Evolutionary conservation across 805 yeast genomes (phyloP).

Genomic region (Diddensiella santjacobensis): DNA sequence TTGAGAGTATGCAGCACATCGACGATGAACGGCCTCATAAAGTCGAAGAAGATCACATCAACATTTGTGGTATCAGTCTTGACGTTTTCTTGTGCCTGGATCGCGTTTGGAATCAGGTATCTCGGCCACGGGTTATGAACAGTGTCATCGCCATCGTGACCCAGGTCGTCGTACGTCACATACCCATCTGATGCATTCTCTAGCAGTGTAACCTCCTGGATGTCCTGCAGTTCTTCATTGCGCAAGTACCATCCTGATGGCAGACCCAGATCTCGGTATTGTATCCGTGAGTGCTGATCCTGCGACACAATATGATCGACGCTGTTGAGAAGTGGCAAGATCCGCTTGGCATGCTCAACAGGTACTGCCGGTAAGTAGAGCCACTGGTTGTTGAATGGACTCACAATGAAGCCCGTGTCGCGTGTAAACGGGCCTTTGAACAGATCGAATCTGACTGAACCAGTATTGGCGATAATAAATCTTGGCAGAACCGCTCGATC

Average conservation of each 20-base stretch:
- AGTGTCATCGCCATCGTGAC: slow-evolving; percentile 81
- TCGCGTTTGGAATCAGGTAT: slow-evolving; percentile 74
- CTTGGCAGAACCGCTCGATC: slow-evolving; percentile 37
- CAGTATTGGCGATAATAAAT: slow-evolving; percentile 73
- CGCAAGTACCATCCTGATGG: slow-evolving; percentile 12
- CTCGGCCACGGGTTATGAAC: slow-evolving; percentile 55
- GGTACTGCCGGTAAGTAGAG: slow-evolving; percentile 57
- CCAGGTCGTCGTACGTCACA: slow-evolving; percentile 79
- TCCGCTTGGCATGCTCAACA: slow-evolving; percentile 47
- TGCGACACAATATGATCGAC: slow-evolving; percentile 41
- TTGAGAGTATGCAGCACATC: slow-evolving; percentile 41
- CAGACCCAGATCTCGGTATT: slow-evolving; percentile 21
- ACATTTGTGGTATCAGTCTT: slow-evolving; percentile 38
- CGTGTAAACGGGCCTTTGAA: slow-evolving; percentile 78
- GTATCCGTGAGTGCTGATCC: slow-evolving; percentile 12
- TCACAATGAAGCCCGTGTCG: slow-evolving; percentile 75
- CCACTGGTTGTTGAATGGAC: slow-evolving; percentile 86
- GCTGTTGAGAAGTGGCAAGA: slow-evolving; percentile 56
- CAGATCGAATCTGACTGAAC: slow-evolving; percentile 82
- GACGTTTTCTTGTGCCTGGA: slow-evolving; percentile 45
- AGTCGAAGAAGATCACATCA: slow-evolving; percentile 77
- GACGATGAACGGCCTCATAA: slow-evolving; percentile 53
- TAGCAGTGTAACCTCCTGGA: background rate
- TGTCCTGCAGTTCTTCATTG: background rate
- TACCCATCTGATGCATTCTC: slow-evolving; percentile 47